phyloP scores from a whole-genome alignment of 371 early-diverging fungal genomes.

The Apophysomyces trapeziformis region DNA sequence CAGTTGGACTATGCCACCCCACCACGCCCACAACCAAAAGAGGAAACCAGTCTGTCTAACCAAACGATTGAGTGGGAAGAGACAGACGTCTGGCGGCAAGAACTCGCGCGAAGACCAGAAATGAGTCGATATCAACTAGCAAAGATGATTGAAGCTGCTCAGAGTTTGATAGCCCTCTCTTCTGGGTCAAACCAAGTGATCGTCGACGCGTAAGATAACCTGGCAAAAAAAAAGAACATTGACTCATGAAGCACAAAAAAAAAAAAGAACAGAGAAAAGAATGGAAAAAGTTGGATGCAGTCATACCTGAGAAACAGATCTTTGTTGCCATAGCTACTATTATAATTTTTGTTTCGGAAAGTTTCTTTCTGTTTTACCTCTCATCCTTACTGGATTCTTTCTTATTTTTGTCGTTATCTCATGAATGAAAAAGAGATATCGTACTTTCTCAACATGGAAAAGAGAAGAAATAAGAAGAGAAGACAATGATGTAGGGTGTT shows the following conservation, averaged over 20 bases:
- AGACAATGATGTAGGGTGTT: too few relatives aligned
- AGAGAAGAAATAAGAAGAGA: too few relatives aligned
- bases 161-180: neutral
- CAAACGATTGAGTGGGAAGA: slow-evolving; percentile 3
- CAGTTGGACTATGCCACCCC: neutral
- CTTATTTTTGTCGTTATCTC: too few relatives aligned
- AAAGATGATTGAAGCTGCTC: slow-evolving; percentile 5
- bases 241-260: too few relatives aligned
- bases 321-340: too few relatives aligned
- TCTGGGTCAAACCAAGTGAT: slow-evolving; percentile 4
- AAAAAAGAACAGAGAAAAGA: neutral
- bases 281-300: neutral
- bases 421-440: too few relatives aligned
- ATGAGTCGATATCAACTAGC: slow-evolving; percentile 4
- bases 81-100: slow-evolving; percentile 2
- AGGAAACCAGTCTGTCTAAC: neutral
- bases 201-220: neutral
- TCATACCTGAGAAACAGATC: too few relatives aligned
- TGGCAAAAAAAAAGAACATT: neutral
- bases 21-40: neutral
- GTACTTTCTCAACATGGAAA: too few relatives aligned
- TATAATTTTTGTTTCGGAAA: too few relatives aligned
- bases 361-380: too few relatives aligned
- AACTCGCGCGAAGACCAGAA: slow-evolving; percentile 2
- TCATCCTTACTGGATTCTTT: too few relatives aligned